Percentiles rank a stretch among this genome's conserved stretches.
Evolutionary conservation across 2,329 filamentous ascomycete genomes (phyloP).

Genomic region (Colletotrichum sansevieriae): DNA sequence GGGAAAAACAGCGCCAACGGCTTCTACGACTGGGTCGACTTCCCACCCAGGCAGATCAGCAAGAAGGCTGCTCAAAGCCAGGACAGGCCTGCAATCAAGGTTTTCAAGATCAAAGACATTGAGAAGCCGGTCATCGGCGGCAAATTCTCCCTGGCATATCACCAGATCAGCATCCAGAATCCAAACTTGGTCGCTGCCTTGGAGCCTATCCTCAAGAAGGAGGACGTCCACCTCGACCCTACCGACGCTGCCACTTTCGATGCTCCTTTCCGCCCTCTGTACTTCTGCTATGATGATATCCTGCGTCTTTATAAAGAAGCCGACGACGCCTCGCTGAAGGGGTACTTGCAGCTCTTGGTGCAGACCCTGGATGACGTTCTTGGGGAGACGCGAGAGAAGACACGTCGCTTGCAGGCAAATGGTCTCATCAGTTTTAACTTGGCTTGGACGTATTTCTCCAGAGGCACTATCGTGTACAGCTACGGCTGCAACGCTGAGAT

Average conservation of each 20-base stretch:
- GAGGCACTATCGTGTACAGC: slow-evolving; percentile 54
- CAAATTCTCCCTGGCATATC: slow-evolving; percentile 54
- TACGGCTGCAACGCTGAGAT: slow-evolving; percentile 56
- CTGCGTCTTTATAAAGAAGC: slow-evolving; percentile 48
- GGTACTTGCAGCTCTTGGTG: slow-evolving; percentile 56
- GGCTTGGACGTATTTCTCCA: slow-evolving; percentile 61
- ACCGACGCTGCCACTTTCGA: slow-evolving; percentile 53
- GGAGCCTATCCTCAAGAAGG: slow-evolving; percentile 58
- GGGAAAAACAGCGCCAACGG: slow-evolving; percentile 45
- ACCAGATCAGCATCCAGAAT: slow-evolving; percentile 59
- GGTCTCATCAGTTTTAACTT: slow-evolving; percentile 57
- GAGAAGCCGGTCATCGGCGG: slow-evolving; percentile 56
- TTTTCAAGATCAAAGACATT: slow-evolving; percentile 61
- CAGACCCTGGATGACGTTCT: slow-evolving; percentile 59
- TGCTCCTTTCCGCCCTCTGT: slow-evolving; percentile 57
- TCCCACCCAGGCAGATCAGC: slow-evolving; percentile 58
- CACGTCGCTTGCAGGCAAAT: slow-evolving; percentile 51
- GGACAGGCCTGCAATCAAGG: slow-evolving; percentile 58
- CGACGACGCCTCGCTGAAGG: slow-evolving; percentile 48
- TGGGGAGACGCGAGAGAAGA: slow-evolving; percentile 52
- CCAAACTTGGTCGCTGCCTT: slow-evolving; percentile 55
- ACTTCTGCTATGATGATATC: slow-evolving; percentile 60
- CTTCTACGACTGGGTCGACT: slow-evolving; percentile 55
- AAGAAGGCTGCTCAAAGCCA: slow-evolving; percentile 53
- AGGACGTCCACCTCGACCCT: slow-evolving; percentile 55